These are phyloP conservation scores for Helenozyma baotianmanensis DNA, from an alignment of 805 yeast species.

Conservation along the genomic window DNA sequence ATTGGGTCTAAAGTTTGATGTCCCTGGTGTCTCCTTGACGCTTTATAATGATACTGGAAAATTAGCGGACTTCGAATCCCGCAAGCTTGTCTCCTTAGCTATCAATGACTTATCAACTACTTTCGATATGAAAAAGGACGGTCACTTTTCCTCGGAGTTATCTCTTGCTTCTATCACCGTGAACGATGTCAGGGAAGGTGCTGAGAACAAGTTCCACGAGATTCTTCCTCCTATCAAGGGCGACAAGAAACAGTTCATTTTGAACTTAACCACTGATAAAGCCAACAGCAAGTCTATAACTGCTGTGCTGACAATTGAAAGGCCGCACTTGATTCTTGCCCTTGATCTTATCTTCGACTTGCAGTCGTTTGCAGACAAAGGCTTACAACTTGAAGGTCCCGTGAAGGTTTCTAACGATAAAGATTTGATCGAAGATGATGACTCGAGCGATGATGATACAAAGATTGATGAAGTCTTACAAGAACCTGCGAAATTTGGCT, in stretches of 20 bases:
- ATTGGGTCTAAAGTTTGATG: slow-evolving; percentile 47
- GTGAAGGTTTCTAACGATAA: not conserved
- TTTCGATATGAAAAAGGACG: slow-evolving; percentile 48
- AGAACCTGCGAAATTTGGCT: slow-evolving; percentile 33
- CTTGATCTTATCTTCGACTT: slow-evolving; percentile 80
- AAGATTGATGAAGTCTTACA: not conserved
- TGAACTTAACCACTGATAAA: slow-evolving; percentile 45
- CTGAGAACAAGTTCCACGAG: slow-evolving; percentile 69
- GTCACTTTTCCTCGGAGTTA: slow-evolving; percentile 55
- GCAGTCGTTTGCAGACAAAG: slow-evolving; percentile 57
- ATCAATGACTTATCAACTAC: slow-evolving; percentile 54
- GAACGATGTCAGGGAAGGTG: slow-evolving; percentile 61
- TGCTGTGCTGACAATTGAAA: slow-evolving; percentile 61
- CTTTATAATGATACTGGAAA: slow-evolving; percentile 50
- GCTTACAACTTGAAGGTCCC: slow-evolving; percentile 21
- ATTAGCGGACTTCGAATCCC: slow-evolving; percentile 28
- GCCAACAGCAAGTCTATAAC: slow-evolving; percentile 39
- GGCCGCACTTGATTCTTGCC: slow-evolving; percentile 77
- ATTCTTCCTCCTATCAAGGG: slow-evolving; percentile 69
- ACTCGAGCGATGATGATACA: slow-evolving; percentile 1
- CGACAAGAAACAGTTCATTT: slow-evolving; percentile 67
- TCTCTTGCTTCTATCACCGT: slow-evolving; percentile 71
- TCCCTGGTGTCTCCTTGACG: slow-evolving; percentile 62
- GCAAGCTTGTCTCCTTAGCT: slow-evolving; percentile 36
- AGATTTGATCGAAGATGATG: not conserved